Evolutionary conservation across 495 filamentous ascomycete species (phyloP), one percentile per base, ranked within the genome.

Genomic region (Penicillium argentinense): DNA sequence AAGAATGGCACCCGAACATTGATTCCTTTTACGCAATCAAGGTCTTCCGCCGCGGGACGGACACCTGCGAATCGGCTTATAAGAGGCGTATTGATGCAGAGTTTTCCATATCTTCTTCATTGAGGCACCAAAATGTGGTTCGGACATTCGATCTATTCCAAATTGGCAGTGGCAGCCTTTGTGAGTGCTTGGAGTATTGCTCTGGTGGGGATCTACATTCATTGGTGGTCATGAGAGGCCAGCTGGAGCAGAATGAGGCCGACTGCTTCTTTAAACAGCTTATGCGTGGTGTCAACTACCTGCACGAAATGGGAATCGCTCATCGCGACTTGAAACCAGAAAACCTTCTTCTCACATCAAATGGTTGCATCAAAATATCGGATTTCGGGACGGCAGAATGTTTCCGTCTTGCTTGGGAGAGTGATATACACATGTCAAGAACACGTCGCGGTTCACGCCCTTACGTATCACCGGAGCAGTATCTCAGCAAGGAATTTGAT

Each of bases 391-490:
- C 86, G 24, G 84, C 84, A 1, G 84, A 88, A 30, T 43, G 26
- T 43, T 43, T 43, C 27, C 40, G 25, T 27, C 40, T 93, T 87
- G 89, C 89, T 4, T 93, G 89, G 89, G 89, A 93, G 66, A 83
- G 84, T 30, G 86, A 91, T 56, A 80, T 89, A 18, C 89, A 91
- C 67, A 89, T 93, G 89, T 88, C 89, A 4, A 85, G 84, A 22
- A 89, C 89, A 19, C 79, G 92, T 3, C 92, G 89, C 63, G 89
- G 89, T 26, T 89, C 86, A 3, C 89, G 87, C 23, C 89, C 89
- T 2, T 95, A 93, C 56, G 91, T 95, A 52, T 85, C 89, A 13
- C 89, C 89, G 0, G 89, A 95, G 60, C 88, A 93, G 59, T 95
- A 95, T 58, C 78, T 80, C n/a, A 86, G 89, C 57, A 82, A 79